A percentile compares a stretch with the other conserved stretches of the same genome.
These are phyloP conservation scores for Arthroderma sp. DNA, from an alignment of 2,329 filamentous ascomycete species.

Conservation along the genomic window DNA sequence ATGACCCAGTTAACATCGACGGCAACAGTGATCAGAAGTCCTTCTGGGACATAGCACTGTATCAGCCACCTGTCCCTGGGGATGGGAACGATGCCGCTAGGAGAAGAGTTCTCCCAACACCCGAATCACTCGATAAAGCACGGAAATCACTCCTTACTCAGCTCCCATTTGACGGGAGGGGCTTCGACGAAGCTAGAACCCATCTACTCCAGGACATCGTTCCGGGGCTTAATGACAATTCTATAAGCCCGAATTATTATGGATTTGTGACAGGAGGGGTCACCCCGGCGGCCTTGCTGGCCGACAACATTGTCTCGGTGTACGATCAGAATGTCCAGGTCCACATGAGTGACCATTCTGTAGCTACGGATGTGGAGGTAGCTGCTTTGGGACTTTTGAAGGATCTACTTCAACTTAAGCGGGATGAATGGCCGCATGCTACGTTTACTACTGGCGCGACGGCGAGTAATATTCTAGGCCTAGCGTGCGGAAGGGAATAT, in stretches of 20 bases:
- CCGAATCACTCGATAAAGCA: slow-evolving; percentile 18
- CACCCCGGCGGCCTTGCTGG: slow-evolving; percentile 65
- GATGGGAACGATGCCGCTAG: neutral
- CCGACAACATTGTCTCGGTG: slow-evolving; percentile 69
- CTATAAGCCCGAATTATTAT: slow-evolving; percentile 58
- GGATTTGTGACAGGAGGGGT: slow-evolving; percentile 78
- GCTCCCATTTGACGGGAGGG: slow-evolving; percentile 19
- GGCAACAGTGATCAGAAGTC: neutral
- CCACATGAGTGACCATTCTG: slow-evolving; percentile 62
- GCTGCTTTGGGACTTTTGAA: slow-evolving; percentile 56
- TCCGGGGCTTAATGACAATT: slow-evolving; percentile 52
- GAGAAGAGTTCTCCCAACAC: slow-evolving; percentile 20
- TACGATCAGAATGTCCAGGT: slow-evolving; percentile 77
- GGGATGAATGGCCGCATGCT: slow-evolving; percentile 50
- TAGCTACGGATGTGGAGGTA: slow-evolving; percentile 65
- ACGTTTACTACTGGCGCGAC: slow-evolving; percentile 69
- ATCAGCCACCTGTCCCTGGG: slow-evolving; percentile 17
- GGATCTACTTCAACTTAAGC: slow-evolving; percentile 50
- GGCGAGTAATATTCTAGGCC: slow-evolving; percentile 50
- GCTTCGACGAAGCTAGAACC: slow-evolving; percentile 19
- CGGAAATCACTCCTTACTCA: slow-evolving; percentile 20
- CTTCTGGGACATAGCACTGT: neutral
- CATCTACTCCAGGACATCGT: slow-evolving; percentile 31
- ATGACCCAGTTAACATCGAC: slow-evolving; percentile 1
- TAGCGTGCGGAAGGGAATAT: slow-evolving; percentile 58